These are phyloP conservation scores for Lodderomyces beijingensis DNA, from an alignment of 1,139 yeast species.

Conservation along the genomic window DNA sequence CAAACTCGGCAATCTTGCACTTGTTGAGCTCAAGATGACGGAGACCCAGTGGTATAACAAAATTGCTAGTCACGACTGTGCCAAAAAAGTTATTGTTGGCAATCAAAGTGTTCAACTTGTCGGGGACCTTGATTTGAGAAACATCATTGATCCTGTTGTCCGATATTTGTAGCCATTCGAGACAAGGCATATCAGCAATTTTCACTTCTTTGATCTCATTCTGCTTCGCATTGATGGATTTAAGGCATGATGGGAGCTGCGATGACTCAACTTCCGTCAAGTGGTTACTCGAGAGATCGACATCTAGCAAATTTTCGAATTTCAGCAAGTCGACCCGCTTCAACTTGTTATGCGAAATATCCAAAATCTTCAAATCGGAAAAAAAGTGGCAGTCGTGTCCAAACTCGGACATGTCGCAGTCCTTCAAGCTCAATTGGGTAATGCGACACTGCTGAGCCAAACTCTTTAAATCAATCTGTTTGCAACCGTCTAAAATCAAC, in stretches of 20 bases:
- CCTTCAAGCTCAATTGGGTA: slow-evolving; percentile 9
- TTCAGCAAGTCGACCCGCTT: slow-evolving; percentile 6
- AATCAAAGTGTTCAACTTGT: slow-evolving; percentile 8
- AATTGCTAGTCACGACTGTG: slow-evolving; percentile 6
- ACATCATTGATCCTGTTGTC: slow-evolving; percentile 8
- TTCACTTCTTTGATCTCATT: slow-evolving; percentile 8
- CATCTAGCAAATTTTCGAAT: slow-evolving; percentile 8
- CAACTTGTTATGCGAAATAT: slow-evolving; percentile 10
- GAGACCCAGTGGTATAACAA: slow-evolving; percentile 9
- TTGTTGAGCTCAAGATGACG: slow-evolving; percentile 12
- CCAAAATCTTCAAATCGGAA: slow-evolving; percentile 6
- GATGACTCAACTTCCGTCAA: slow-evolving; percentile 3
- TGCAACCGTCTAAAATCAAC: slow-evolving; percentile 11
- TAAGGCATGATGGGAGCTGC: slow-evolving; percentile 7
- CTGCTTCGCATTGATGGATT: slow-evolving; percentile 11
- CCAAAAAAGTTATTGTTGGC: slow-evolving; percentile 9
- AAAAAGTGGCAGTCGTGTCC: slow-evolving; percentile 3
- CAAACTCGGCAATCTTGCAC: slow-evolving; percentile 11
- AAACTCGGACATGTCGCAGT: slow-evolving; percentile 9
- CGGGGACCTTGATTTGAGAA: slow-evolving; percentile 7
- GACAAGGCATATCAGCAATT: slow-evolving; percentile 5
- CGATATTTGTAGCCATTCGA: slow-evolving; percentile 11
- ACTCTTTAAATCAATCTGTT: slow-evolving; percentile 8
- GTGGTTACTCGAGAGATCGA: slow-evolving; percentile 11
- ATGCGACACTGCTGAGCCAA: slow-evolving; percentile 9